A percentile compares a stretch with the other conserved stretches of the same genome.
These are phyloP conservation scores for Venturiaceae sp. DNA, from an alignment of 2,329 filamentous ascomycete species.

Conservation along the genomic window DNA sequence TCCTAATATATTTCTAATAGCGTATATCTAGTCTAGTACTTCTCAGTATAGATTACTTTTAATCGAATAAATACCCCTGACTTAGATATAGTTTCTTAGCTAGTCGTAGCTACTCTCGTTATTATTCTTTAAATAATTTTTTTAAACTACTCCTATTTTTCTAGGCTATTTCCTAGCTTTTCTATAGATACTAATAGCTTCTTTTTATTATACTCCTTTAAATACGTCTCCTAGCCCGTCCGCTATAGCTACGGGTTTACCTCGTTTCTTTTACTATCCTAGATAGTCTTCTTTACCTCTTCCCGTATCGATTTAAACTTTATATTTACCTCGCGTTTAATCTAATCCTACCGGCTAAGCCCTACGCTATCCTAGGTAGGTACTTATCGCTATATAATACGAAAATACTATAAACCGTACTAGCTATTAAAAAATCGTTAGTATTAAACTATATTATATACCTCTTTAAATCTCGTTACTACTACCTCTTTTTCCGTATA, in stretches of 20 bases:
- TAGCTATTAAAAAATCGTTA: background rate
- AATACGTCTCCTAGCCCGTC: conserved; percentile 13
- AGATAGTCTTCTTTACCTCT: background rate
- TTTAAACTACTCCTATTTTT: conserved; percentile 10
- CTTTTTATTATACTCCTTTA: conserved; percentile 11
- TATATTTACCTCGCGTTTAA: background rate
- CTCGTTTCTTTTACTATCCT: conserved; percentile 4
- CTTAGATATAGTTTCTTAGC: conserved; percentile 11
- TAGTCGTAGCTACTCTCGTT: conserved; percentile 10
- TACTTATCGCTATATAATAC: background rate
- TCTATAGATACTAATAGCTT: conserved; percentile 11
- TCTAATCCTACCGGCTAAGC: background rate
- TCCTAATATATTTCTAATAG: conserved; percentile 14
- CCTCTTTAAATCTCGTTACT: conserved; percentile 1
- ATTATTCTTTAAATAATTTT: conserved; percentile 13
- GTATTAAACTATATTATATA: background rate
- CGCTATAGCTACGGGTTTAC: conserved; percentile 12
- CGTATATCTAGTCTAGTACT: conserved; percentile 13
- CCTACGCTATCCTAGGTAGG: background rate
- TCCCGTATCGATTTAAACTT: background rate
- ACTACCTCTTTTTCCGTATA: background rate
- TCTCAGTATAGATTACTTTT: conserved; percentile 14
- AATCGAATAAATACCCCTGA: conserved; percentile 13
- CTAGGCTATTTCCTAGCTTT: conserved; percentile 8
- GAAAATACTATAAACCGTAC: background rate